phyloP scores from a whole-genome alignment of 2,329 filamentous ascomycete genomes.

The Fusarium continuum region DNA sequence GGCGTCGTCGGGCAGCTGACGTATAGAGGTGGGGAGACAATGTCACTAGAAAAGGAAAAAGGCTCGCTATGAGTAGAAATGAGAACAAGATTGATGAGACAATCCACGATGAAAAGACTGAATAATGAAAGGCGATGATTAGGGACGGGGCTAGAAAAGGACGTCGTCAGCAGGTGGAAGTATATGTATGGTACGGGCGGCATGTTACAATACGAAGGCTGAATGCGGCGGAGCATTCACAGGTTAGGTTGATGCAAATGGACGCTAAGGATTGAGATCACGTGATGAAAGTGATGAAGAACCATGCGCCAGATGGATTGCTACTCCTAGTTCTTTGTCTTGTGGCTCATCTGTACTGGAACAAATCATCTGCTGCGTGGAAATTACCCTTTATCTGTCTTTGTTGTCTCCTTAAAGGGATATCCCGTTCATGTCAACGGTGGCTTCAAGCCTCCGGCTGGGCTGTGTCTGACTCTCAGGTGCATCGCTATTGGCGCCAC shows the following conservation, averaged over 20 bases:
- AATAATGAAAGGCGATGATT: constrained; percentile 29
- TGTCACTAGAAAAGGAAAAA: constrained; percentile 12
- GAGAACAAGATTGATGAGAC: constrained; percentile 1
- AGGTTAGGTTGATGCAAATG: constrained; percentile 24
- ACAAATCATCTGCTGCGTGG: neutral
- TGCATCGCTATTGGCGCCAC: constrained; percentile 36
- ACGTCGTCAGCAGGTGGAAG: constrained; percentile 30
- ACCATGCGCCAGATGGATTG: neutral
- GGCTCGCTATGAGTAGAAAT: constrained; percentile 4
- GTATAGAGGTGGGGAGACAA: constrained; percentile 35
- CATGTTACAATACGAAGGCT: constrained; percentile 20
- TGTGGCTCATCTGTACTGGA: neutral
- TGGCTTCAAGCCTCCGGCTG: constrained; percentile 18
- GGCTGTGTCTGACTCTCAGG: constrained; percentile 19
- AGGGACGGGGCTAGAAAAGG: constrained; percentile 33
- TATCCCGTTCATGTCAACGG: neutral
- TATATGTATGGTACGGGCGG: constrained; percentile 21
- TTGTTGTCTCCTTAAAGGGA: neutral
- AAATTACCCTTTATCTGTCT: neutral
- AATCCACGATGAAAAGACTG: constrained; percentile 17
- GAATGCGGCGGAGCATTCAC: constrained; percentile 37
- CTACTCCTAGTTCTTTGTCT: neutral
- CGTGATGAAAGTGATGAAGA: constrained; percentile 19
- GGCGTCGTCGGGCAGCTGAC: constrained; percentile 32
- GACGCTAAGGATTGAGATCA: constrained; percentile 17